phyloP scores from a whole-genome alignment of 768 basidiomycete genomes.

The Podaxis carcinomalis region DNA sequence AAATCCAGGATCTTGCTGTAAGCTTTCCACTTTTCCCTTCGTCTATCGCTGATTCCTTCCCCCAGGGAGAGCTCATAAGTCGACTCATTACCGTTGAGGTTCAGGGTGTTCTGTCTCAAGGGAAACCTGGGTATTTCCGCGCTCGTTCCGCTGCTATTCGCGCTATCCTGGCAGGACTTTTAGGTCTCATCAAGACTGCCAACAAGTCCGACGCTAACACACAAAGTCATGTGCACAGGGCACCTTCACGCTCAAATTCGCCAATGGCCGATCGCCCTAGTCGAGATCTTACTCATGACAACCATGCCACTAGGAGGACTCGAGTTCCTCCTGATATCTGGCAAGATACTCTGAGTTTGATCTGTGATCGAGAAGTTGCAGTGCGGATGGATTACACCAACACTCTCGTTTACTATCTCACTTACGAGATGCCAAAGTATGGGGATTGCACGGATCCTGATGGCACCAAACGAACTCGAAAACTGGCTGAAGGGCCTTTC shows the following conservation, averaged over 20 bases:
- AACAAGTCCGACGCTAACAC: slow-evolving; percentile 38
- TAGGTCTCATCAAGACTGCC: slow-evolving; percentile 65
- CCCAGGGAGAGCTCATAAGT: slow-evolving; percentile 70
- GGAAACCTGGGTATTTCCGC: slow-evolving; percentile 22
- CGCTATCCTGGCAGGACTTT: slow-evolving; percentile 63
- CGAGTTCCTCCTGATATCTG: slow-evolving; percentile 78
- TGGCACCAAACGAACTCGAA: slow-evolving; percentile 40
- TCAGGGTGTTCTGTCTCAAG: slow-evolving; percentile 47
- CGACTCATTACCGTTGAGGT: slow-evolving; percentile 70
- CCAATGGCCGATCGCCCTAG: slow-evolving; percentile 23
- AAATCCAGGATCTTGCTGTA: slow-evolving; percentile 85
- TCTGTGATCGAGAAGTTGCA: slow-evolving; percentile 76
- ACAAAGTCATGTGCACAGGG: neutral
- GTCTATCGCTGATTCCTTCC: slow-evolving; percentile 2
- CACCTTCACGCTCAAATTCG: slow-evolving; percentile 17
- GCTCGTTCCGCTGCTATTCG: slow-evolving; percentile 65
- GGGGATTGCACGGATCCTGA: slow-evolving; percentile 47
- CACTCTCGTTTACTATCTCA: slow-evolving; percentile 71
- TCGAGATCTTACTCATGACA: slow-evolving; percentile 23
- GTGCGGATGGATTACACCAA: slow-evolving; percentile 76
- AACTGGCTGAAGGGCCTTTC: slow-evolving; percentile 44
- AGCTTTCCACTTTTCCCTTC: slow-evolving; percentile 16
- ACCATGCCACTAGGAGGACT: slow-evolving; percentile 51
- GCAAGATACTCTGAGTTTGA: slow-evolving; percentile 84
- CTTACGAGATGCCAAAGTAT: slow-evolving; percentile 67